phyloP scores from a whole-genome alignment of 345 rosid genomes.

The Euclidium syriacum region DNA sequence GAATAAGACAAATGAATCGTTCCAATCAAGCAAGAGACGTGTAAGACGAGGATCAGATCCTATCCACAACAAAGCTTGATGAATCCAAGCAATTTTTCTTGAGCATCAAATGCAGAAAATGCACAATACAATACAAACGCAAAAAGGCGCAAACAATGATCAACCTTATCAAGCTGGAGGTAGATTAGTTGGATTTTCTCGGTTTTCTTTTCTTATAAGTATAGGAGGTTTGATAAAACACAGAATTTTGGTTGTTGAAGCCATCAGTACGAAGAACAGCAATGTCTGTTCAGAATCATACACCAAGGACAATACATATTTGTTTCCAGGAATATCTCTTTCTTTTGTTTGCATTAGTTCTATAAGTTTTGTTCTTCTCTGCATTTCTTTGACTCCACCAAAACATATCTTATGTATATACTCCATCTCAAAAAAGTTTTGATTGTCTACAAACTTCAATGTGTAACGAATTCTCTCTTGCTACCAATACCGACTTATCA shows the following conservation, averaged over 20 bases:
- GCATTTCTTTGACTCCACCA: constrained; percentile 29
- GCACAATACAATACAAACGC: constrained; percentile 30
- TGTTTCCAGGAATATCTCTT: constrained; percentile 15
- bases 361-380: constrained; percentile 34
- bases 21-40: constrained; percentile 65
- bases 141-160: neutral
- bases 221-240: constrained; percentile 32
- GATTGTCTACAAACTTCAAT: constrained; percentile 1
- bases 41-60: constrained; percentile 83
- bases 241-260: constrained; percentile 25
- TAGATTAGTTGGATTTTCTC: constrained; percentile 38
- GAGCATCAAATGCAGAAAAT: constrained; percentile 20
- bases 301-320: constrained; percentile 21
- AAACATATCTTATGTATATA: constrained; percentile 16
- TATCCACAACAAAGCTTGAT: constrained; percentile 66
- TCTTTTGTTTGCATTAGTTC: constrained; percentile 24
- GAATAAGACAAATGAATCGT: constrained; percentile 41
- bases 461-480: neutral
- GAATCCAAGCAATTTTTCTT: constrained; percentile 24
- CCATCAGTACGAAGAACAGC: constrained; percentile 26
- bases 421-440: constrained; percentile 12
- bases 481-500: neutral
- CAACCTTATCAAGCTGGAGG: constrained; percentile 27
- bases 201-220: constrained; percentile 19
- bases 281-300: constrained; percentile 35